Base-by-base conservation (phyloP, 257 asterid species). In the Salvia miltiorrhiza region DNA sequence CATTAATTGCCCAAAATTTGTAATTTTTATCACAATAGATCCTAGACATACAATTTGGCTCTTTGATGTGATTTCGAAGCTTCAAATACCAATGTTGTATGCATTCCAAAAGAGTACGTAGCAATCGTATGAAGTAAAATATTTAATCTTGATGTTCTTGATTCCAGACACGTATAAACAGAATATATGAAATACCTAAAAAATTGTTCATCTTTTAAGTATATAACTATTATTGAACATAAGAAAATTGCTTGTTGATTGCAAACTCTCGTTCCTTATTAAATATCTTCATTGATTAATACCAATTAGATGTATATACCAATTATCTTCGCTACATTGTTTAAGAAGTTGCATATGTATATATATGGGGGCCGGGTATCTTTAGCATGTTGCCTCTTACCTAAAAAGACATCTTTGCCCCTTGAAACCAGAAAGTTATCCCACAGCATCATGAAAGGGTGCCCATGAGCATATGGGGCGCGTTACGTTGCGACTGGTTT, bases 131-230 rank as follows among this genome's bases (percentile, higher is more conserved):
- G 7, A 23, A 48, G 1, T 33, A 47, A 20, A 6, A 4, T 14
- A 47, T 71, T 71, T 71, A 71, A 71, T 54, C 54, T 71, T 37
- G 75, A 71, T 10, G 63, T 71, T 9, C 16, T 60, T 48, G 69
- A 47, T 71, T 71, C 28, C 52, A 14, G 5, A 20, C 43, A 35
- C 28, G n/a, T 10, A 11, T 58, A 45, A 45, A 58, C 6, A 58
- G 14, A 47, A 11, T 3, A 43, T 0, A 0, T 4, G 5, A 70
- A 1, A 58, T 1, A 0, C 35, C 0, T 6, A 4, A 28, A 5
- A 16, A 13, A 26, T 21, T 3, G 6, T 7, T 35, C 56, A 3
- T 14, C 14, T 39, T 23, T 8, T 4, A 40, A 21, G 3, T 11
- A 19, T 13, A 10, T 16, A 43, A 43, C 17, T n/a, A 44, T 26